Base-by-base conservation (phyloP, 2,329 filamentous ascomycete genomes). In the Colletotrichum sp. region DNA sequence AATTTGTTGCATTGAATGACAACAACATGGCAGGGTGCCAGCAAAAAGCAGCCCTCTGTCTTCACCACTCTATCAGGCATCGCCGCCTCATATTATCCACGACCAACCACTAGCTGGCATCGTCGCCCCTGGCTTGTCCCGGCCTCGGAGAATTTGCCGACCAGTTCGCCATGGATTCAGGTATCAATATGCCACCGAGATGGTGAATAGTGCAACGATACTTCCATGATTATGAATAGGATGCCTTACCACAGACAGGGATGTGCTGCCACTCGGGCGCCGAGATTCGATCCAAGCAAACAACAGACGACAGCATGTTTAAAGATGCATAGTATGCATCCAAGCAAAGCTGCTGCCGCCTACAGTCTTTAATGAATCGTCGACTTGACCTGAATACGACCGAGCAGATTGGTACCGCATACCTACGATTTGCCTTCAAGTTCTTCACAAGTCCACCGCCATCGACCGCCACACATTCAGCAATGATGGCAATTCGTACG, bases 61-160 rank as follows among this genome's bases (percentile, higher is more conserved):
- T 43, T 43, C 38, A 43, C 38, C 38, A 43, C 8, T 43, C 38
- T 43, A n/a, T n/a, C 43, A 21, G 43, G 18, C n/a, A 48, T 48
- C n/a, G n/a, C n/a, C 43, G 43, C 43, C 28, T n/a, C 18, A 34
- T 55, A 38, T 61, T 30, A 48, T 36, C 16, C 34, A 28, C 52
- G 30, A 38, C 30, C 32, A 24, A 36, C 68, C 30, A 48, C 5
- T 26, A 24, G 38, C 26, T 52, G 58, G 58, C 60, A 16, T 36
- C 36, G 34, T 72, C 36, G 21, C 36, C 63, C 28, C 18, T 36
- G 57, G 16, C 58, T 72, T 67, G 52, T 34, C 38, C 26, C 48
- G 43, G 57, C 34, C 30, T 75, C 69, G 70, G 70, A 60, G 68
- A 64, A 67, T 72, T 64, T 63, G 73, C 38, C 16, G 48, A 52